Base-by-base conservation (phyloP, 2,329 filamentous ascomycete genomes). In the Penicillium corylophilum region DNA sequence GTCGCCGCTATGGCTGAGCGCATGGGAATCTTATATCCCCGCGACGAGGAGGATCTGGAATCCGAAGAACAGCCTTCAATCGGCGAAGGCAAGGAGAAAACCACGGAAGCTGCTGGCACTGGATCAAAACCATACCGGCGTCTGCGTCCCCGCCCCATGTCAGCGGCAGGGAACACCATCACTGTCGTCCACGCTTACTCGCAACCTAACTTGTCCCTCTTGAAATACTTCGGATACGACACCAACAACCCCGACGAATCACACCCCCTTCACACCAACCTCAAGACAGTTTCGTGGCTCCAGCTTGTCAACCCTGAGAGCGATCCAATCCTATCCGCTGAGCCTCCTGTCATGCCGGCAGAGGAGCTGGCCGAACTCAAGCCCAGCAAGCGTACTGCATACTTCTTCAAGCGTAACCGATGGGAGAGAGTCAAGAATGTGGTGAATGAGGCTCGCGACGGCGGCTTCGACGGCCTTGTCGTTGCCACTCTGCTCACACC, bases 191-290 rank as follows among this genome's bases (percentile, higher is more conserved):
- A 85, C 84, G 24, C 77, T 73, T 45, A 84, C 81, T 55, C 96
- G 90, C 73, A 93, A 86, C 54, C 83, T 90, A 97, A 96, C 69
- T 83, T 97, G 52, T 86, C 86, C 16, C 82, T 94, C 44, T 81
- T 99, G 18, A 89, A 89, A 68, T 95, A 96, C 77, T 97, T 95
- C 74, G 84, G 85, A 70, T 97, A 86, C 74, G 90, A 95, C 72
- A 77, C 81, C 60, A 81, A 82, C 52, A 84, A 83, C 55, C 84
- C 78, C 48, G 77, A 81, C 13, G 77, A 84, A 22, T 71, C 76
- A 0, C 94, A 97, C 67, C 93, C 94, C 0, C 83, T 99, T 10
- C 82, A 87, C 70, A 86, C 82, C 15, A 87, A 94, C 67, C 83
- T 99, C 46, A 87, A 93, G 64, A 84, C 87, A 5, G 78, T 97